Conservation (phyloP, 2,329 filamentous ascomycete species). For the Lachnum nothofagi region DNA sequence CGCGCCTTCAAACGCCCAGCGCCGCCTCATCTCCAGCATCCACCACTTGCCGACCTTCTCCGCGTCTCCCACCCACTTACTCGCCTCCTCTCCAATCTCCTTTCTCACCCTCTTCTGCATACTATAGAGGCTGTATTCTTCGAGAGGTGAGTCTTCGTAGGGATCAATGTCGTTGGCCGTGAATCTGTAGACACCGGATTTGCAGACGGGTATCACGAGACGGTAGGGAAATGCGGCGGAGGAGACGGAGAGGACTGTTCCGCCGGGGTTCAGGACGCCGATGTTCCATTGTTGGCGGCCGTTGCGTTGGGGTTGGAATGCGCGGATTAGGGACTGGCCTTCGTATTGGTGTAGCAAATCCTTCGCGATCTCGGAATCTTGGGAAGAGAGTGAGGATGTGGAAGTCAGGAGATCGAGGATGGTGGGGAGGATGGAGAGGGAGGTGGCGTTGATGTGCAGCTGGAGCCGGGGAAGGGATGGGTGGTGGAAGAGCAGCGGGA, state of each 20-base stretch:
- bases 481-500: constrained; percentile 41
- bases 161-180: constrained; percentile 34
- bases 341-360: constrained; percentile 41
- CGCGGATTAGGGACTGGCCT: constrained; percentile 42
- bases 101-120: constrained; percentile 18
- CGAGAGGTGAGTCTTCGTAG: constrained; percentile 30
- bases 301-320: constrained; percentile 33
- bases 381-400: constrained; percentile 35
- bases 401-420: constrained; percentile 41
- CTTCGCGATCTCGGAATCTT: constrained; percentile 31
- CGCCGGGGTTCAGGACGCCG: constrained; percentile 26
- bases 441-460: constrained; percentile 36
- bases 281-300: constrained; percentile 30
- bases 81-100: constrained; percentile 31
- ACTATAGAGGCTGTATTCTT: constrained; percentile 31
- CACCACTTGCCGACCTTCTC: constrained; percentile 37
- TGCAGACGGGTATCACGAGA: constrained; percentile 25
- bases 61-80: constrained; percentile 36
- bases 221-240: constrained; percentile 19
- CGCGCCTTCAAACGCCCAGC: constrained; percentile 24
- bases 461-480: constrained; percentile 39
- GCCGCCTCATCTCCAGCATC: constrained; percentile 31
- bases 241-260: constrained; percentile 20
- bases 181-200: constrained; percentile 30
- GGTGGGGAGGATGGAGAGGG: constrained; percentile 41